These are phyloP conservation scores for Dillenia turbinata DNA, from an alignment of 164 flowering plant species.

Conservation along the genomic window DNA sequence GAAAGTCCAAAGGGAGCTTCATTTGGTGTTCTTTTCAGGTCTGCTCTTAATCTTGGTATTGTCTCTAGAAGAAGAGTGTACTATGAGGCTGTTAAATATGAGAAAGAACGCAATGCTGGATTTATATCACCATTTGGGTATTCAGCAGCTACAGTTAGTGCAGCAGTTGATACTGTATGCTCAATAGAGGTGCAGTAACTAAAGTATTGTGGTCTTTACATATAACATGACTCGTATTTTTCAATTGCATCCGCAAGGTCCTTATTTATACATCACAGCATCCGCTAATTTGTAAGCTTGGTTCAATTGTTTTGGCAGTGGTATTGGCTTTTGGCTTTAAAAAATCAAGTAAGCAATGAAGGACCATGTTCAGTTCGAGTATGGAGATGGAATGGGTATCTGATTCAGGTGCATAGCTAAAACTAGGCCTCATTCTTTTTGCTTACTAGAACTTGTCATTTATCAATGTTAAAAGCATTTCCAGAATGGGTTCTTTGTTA, in stretches of 20 bases:
- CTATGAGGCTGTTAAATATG: constrained; percentile 73
- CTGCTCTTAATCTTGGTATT: constrained; percentile 67
- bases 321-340: constrained; percentile 68
- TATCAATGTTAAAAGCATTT: too few species aligned
- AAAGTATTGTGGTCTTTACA: too few species aligned
- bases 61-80: constrained; percentile 75
- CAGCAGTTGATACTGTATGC: constrained; percentile 60
- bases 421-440: neutral
- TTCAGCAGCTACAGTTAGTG: constrained; percentile 59
- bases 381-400: constrained; percentile 84
- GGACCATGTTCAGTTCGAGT: constrained; percentile 36
- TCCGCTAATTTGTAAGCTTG: too few species aligned
- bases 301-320: constrained; percentile 48
- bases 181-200: constrained; percentile 60
- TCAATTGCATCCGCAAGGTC: too few species aligned
- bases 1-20: constrained; percentile 77
- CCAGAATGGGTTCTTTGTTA: too few species aligned
- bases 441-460: too few species aligned
- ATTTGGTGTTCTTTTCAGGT: constrained; percentile 61
- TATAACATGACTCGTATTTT: too few species aligned
- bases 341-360: constrained; percentile 31
- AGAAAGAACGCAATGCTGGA: constrained; percentile 76
- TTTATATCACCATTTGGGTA: constrained; percentile 79
- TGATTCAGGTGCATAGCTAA: constrained; percentile 55
- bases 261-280: too few species aligned